Conservation (phyloP, 352 stramenopile species). For the Globisporangium irregulare region DNA sequence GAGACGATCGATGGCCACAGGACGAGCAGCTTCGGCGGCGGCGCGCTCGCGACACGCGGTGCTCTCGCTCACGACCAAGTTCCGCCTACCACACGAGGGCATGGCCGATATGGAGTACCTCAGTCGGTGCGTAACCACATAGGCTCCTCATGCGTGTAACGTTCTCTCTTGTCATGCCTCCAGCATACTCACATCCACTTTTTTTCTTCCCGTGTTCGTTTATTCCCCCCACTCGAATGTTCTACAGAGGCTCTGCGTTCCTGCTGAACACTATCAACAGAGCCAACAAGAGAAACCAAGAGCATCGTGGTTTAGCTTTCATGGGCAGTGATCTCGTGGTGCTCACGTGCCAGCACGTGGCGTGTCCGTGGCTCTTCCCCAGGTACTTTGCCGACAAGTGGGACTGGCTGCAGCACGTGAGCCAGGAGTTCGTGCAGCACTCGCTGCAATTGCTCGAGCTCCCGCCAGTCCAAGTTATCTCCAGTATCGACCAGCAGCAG, state of each 20-base stretch:
- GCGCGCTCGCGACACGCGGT: constrained; percentile 34
- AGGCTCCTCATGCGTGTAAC: neutral
- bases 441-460: constrained; percentile 61
- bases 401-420: constrained; percentile 83
- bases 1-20: neutral
- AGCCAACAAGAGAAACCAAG: neutral
- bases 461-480: constrained; percentile 5
- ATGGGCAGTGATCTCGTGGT: constrained; percentile 23
- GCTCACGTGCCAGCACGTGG: constrained; percentile 79
- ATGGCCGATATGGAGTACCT: constrained; percentile 76
- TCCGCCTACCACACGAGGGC: constrained; percentile 75
- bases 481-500: neutral
- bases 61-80: constrained; percentile 76
- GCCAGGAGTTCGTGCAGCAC: constrained; percentile 67
- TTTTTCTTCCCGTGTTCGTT: neutral
- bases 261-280: constrained; percentile 26
- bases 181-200: no score
- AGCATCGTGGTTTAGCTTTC: neutral
- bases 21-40: neutral
- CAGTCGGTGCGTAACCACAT: constrained; percentile 38
- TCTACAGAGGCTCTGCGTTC: constrained; percentile 59
- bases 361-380: constrained; percentile 77
- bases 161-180: neutral
- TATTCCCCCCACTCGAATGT: neutral
- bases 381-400: constrained; percentile 75